phyloP scores from a whole-genome alignment of 208 protist genomes.

The Trypanosoma lewisi region DNA sequence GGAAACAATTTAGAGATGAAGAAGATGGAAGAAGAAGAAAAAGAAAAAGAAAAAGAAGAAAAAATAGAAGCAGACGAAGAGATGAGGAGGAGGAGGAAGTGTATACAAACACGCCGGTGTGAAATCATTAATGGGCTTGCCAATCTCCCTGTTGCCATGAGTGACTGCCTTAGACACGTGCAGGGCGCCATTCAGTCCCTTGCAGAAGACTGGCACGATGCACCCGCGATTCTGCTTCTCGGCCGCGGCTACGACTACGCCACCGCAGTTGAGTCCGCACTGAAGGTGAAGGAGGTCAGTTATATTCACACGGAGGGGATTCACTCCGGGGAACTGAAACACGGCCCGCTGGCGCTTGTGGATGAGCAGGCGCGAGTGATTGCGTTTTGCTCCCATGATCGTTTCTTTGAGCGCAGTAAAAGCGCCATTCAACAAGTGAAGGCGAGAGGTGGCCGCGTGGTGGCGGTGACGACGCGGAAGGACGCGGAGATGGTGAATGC shows the following conservation, averaged over 20 bases:
- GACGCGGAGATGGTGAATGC: conserved; percentile 52
- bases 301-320: conserved; percentile 98
- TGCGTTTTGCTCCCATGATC: conserved; percentile 84
- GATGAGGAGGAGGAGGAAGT: neutral
- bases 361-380: conserved; percentile 92
- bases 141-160: conserved; percentile 52
- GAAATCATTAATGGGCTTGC: conserved; percentile 72
- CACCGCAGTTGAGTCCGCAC: conserved; percentile 92
- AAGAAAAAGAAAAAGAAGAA: neutral
- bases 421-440: conserved; percentile 88
- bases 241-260: conserved; percentile 93
- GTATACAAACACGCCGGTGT: conserved; percentile 38
- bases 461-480: conserved; percentile 67
- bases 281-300: conserved; percentile 97
- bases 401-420: conserved; percentile 71
- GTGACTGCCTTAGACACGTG: conserved; percentile 54
- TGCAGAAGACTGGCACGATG: conserved; percentile 54
- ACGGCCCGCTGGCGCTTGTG: conserved; percentile 97
- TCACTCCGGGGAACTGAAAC: conserved; percentile 96
- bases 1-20: neutral
- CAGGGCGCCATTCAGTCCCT: conserved; percentile 59
- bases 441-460: conserved; percentile 78
- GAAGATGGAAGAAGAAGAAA: neutral
- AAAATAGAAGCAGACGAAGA: neutral
- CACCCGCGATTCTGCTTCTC: conserved; percentile 75